Base-by-base conservation (phyloP, 768 basidiomycete species). In the Agaricus blazei region DNA sequence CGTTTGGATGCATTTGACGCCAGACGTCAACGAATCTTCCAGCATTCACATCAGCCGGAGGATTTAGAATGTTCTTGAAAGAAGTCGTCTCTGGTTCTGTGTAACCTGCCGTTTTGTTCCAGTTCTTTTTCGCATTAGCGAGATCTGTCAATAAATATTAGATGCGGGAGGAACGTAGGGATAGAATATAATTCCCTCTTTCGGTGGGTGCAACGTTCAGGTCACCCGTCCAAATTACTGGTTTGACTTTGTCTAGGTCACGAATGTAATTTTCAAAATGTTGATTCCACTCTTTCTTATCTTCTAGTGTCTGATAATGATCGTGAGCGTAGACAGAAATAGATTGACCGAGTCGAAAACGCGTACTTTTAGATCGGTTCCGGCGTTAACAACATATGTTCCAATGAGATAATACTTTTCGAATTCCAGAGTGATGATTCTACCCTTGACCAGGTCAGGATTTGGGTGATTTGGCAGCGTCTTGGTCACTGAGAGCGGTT, bases 151-250 rank as follows among this genome's bases (percentile, higher is more conserved):
- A 19, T 59, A 15, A 31, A 56, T 9, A 19, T 4, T 9, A 42
- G 47, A 14, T 31, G 45, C 26, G 36, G 45, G 24, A 12, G 47
- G 19, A 15, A 19, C 24, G 15, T 23, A n/a, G n/a, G 11, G 34
- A 31, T 36, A 45, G n/a, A 15, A 24, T 45, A 52, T 34, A 49
- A 61, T 48, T 52, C 87, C 89, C 90, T 51, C 79, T 72, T 47
- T 76, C 83, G 0, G 90, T 90, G 2, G 90, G 90, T 3, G 92
- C 90, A 42, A 92, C 89, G 58, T 95, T 95, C 54, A 94, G 64
- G 68, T 95, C 93, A 6, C 93, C 93, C 9, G 79, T 76, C 93
- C 93, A 94, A 53, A 95, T 87, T 9, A 95, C 87, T 2, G 91
- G 85, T 62, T 94, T 95, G 63, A 78, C 82, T 59, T 74, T 78